Evolutionary conservation across 441 rosid species (phyloP).

Genomic region (Pelargonium fulgidum): DNA sequence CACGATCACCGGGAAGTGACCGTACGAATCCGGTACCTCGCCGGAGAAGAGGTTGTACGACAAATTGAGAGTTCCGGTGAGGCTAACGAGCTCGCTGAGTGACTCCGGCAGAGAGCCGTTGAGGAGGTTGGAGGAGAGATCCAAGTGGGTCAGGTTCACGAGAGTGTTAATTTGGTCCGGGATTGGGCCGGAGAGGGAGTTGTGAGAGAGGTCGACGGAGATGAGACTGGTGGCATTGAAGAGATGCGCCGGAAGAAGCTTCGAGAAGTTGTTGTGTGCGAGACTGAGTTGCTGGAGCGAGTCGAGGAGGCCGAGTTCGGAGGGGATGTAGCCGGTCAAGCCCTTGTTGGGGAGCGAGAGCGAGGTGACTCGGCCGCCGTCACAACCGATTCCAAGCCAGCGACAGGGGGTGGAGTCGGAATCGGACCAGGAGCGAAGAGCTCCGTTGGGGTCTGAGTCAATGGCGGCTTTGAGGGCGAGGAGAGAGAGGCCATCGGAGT

Average conservation of each 20-base stretch:
- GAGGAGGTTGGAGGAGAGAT: slow-evolving; percentile 66
- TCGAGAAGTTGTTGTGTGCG: slow-evolving; percentile 57
- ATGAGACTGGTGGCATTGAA: slow-evolving; percentile 77
- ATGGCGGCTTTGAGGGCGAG: slow-evolving; percentile 86
- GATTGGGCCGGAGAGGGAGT: slow-evolving; percentile 68
- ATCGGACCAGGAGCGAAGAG: slow-evolving; percentile 62
- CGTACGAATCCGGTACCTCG: slow-evolving; percentile 62
- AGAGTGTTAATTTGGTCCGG: slow-evolving; percentile 56
- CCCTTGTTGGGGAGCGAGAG: slow-evolving; percentile 50
- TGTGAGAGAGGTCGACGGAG: slow-evolving; percentile 70
- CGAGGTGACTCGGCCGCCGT: slow-evolving; percentile 67
- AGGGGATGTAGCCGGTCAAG: slow-evolving; percentile 77
- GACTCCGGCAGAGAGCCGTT: slow-evolving; percentile 57
- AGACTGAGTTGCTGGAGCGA: slow-evolving; percentile 81
- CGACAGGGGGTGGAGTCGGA: slow-evolving; percentile 63
- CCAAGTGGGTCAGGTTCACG: slow-evolving; percentile 59
- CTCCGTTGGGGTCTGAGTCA: slow-evolving; percentile 30
- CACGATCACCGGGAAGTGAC: slow-evolving; percentile 67
- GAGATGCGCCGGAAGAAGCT: slow-evolving; percentile 65
- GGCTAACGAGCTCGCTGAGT: slow-evolving; percentile 54
- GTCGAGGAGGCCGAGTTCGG: slow-evolving; percentile 64
- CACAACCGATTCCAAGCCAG: slow-evolving; percentile 62
- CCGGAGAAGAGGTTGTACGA: slow-evolving; percentile 71
- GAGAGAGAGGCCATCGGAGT: slow-evolving; percentile 70
- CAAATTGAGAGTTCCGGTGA: slow-evolving; percentile 63